Base-by-base conservation (phyloP, 148 eudicot species). In the Vaccinium vitisidaea region DNA sequence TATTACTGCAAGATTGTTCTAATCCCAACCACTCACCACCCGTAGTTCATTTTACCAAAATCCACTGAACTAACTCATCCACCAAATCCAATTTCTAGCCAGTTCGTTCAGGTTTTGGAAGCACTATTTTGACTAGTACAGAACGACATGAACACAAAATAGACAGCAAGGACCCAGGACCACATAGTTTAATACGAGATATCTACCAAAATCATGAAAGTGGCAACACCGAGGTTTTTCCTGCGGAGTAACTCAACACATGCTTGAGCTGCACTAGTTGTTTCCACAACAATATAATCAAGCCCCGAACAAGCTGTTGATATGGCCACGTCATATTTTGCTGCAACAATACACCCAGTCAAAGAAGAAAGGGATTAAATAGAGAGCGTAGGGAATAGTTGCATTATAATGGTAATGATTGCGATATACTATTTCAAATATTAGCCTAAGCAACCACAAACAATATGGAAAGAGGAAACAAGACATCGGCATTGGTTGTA, bases 291-390 rank as follows among this genome's bases (percentile, higher is more conserved):
- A 88, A 97, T 95, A 86, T 95, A 97, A 86, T 97, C 98, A 84
- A 97, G 98, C 80, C 96, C 99, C 82, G 92, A 80, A 81, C 98
- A 95, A 83, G 99, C 98, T 30, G 98, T 97, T 88, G 99, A 97
- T 88, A 97, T 87, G 54, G 99, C 98, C 75, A 97, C 88, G 83
- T 97, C 98, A 92, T 94, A 97, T 83, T 93, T 93, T 84, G 90
- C 99, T 97, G 93, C 89, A 90, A 75, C 55, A 32, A 80, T 14
- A 77, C 78, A 48, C 21, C 61, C 56, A 80, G 75, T 53, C 69
- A 75, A 87, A 58, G 30, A 50, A 82, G 27, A 74, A 74, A 23
- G 25, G 55, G 76, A 53, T 13, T 19, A 18, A 61, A 32, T 21
- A 54, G 46, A 43, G 59, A 25, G 11, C n/a, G 14, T 52, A 79